Conservation (phyloP, 768 basidiomycete genomes). For the Agaricus sinodeliciosus region DNA sequence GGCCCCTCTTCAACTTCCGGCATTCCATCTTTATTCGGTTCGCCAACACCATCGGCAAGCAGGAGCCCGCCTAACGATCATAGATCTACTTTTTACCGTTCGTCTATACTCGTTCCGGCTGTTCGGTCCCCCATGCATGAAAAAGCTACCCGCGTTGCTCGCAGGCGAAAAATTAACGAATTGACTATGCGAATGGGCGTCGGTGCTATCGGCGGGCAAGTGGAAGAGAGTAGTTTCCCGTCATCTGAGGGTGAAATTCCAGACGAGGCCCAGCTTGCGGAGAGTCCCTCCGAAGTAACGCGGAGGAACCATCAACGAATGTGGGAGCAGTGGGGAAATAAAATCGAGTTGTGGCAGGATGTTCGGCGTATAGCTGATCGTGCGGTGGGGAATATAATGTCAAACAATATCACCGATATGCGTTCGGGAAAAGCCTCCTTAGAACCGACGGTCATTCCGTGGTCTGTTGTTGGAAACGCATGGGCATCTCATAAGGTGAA, state of each 20-base stretch:
- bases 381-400: conserved; percentile 62
- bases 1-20: conserved; percentile 27
- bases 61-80: conserved; percentile 18
- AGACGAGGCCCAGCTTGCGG: background rate
- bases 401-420: conserved; percentile 17
- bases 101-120: conserved; percentile 62
- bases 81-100: conserved; percentile 50
- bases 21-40: conserved; percentile 26
- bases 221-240: conserved; percentile 32
- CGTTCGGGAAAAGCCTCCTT: conserved; percentile 33
- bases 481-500: conserved; percentile 55
- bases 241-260: conserved; percentile 9
- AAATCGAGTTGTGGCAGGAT: conserved; percentile 60
- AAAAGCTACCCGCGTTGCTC: conserved; percentile 45
- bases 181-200: conserved; percentile 80
- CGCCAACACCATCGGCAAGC: conserved; percentile 9
- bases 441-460: conserved; percentile 56
- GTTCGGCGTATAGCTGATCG: conserved; percentile 72
- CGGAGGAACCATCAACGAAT: conserved; percentile 20
- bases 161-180: conserved; percentile 74
- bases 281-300: background rate
- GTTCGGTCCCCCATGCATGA: conserved; percentile 50
- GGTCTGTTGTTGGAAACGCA: conserved; percentile 59
- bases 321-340: conserved; percentile 66
- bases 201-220: conserved; percentile 62